phyloP scores from a whole-genome alignment of 2,329 filamentous ascomycete genomes.

The Tolypocladium ophioglossoides region DNA sequence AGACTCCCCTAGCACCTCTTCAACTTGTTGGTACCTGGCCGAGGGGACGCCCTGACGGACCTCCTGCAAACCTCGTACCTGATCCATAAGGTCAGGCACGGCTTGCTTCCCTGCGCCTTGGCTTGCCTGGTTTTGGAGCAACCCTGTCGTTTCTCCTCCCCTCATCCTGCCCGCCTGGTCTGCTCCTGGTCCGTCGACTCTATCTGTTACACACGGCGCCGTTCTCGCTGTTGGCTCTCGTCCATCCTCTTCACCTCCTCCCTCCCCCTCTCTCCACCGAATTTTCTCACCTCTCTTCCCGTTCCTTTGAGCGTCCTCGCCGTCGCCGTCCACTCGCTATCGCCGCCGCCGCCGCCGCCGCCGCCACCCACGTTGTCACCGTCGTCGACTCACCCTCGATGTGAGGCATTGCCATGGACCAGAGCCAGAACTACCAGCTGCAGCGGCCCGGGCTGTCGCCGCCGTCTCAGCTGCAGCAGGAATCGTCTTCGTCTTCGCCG shows the following conservation, averaged over 20 bases:
- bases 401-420: slow-evolving; percentile 21
- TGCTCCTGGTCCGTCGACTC: not conserved
- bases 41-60: not conserved
- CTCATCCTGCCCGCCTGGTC: too few relatives aligned
- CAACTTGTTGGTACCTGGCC: not conserved
- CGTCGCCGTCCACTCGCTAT: slow-evolving; percentile 5
- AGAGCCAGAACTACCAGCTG: slow-evolving; percentile 16
- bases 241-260: slow-evolving; percentile 1
- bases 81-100: slow-evolving; percentile 1
- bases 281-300: slow-evolving; percentile 3
- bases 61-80: not conserved
- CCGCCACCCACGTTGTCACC: not conserved
- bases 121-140: too few relatives aligned
- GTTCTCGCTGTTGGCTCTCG: not conserved
- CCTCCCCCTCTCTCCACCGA: slow-evolving; percentile 1
- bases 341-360: not conserved
- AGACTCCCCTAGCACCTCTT: slow-evolving; percentile 1
- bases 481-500: slow-evolving; percentile 6
- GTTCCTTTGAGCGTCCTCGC: not conserved
- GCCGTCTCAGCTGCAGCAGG: slow-evolving; percentile 11
- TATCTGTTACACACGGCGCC: slow-evolving; percentile 3
- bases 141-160: too few relatives aligned
- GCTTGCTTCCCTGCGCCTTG: not conserved
- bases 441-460: slow-evolving; percentile 14
- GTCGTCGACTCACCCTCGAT: slow-evolving; percentile 12